These are phyloP conservation scores for Dictyostelium firmibasis DNA, from an alignment of 78 protist species.

Conservation along the genomic window DNA sequence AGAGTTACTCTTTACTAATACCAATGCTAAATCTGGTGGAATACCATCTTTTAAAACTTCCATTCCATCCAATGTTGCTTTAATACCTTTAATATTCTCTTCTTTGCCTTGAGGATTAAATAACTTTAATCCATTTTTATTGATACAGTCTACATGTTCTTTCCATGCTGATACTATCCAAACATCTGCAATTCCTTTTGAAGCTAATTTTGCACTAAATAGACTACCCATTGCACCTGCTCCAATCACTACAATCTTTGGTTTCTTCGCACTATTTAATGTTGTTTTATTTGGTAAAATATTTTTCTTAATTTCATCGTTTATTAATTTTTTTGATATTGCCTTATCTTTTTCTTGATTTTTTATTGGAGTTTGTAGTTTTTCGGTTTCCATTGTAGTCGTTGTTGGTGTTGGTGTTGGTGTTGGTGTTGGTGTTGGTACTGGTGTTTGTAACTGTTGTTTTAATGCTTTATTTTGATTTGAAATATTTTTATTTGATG, in stretches of 20 bases:
- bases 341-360: too few relatives aligned
- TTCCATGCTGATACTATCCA: slow-evolving; percentile 84
- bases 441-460: not conserved
- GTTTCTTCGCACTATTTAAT: not conserved
- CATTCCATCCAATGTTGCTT: slow-evolving; percentile 64
- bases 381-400: not conserved
- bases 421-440: not conserved
- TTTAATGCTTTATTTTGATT: slow-evolving; percentile 4
- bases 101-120: slow-evolving; percentile 46
- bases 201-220: slow-evolving; percentile 76
- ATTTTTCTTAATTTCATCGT: not conserved
- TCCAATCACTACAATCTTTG: slow-evolving; percentile 73
- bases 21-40: slow-evolving; percentile 73
- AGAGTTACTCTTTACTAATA: slow-evolving; percentile 55
- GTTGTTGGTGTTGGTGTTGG: not conserved
- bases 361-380: too few relatives aligned
- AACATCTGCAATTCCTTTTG: slow-evolving; percentile 31
- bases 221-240: slow-evolving; percentile 87
- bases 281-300: not conserved
- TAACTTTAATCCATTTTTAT: slow-evolving; percentile 50
- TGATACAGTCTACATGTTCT: slow-evolving; percentile 71
- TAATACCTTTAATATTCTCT: slow-evolving; percentile 33
- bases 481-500: not conserved
- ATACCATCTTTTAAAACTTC: slow-evolving; percentile 62
- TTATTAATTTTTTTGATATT: not conserved